phyloP scores from a whole-genome alignment of 495 filamentous ascomycete genomes.

The Penicillium daleae region DNA sequence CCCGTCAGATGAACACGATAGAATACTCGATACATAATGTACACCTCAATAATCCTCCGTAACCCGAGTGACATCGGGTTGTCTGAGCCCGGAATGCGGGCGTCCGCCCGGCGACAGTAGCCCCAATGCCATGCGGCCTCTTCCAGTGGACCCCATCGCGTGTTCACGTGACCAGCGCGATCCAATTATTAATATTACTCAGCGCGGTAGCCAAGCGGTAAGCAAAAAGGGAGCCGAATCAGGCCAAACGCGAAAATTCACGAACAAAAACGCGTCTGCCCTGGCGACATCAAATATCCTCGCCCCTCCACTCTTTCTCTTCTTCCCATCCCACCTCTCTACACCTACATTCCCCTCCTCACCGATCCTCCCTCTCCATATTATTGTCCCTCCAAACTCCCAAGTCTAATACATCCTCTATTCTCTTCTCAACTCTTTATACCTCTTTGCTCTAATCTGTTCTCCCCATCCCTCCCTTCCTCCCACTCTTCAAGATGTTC shows the following conservation, averaged over 20 bases:
- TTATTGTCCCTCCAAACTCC: constrained; percentile 6
- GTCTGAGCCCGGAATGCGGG: constrained; percentile 30
- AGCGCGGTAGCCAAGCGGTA: constrained; percentile 10
- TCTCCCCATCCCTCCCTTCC: constrained; percentile 18
- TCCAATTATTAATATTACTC: constrained; percentile 17
- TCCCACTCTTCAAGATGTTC: constrained; percentile 56
- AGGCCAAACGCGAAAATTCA: constrained; percentile 48
- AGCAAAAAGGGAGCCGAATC: constrained; percentile 35
- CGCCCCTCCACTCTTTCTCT: constrained; percentile 45
- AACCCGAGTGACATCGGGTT: constrained; percentile 11
- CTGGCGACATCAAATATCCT: constrained; percentile 44
- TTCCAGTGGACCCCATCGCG: constrained; percentile 12
- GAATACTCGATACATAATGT: not conserved
- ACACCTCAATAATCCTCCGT: not conserved
- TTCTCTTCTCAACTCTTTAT: constrained; percentile 18
- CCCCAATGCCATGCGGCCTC: constrained; percentile 19
- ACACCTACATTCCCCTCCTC: constrained; percentile 22
- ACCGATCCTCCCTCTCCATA: constrained; percentile 19
- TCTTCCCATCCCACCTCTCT: constrained; percentile 28
- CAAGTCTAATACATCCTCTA: constrained; percentile 9
- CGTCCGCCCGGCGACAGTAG: constrained; percentile 16
- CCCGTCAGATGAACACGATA: not conserved
- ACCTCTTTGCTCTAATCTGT: constrained; percentile 20
- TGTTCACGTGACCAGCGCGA: constrained; percentile 32
- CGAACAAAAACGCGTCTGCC: constrained; percentile 44